Evolutionary conservation across 2,329 filamentous ascomycete species (phyloP), one percentile per base, ranked within the genome.

Genomic region (Hymenoscyphus repandus): DNA sequence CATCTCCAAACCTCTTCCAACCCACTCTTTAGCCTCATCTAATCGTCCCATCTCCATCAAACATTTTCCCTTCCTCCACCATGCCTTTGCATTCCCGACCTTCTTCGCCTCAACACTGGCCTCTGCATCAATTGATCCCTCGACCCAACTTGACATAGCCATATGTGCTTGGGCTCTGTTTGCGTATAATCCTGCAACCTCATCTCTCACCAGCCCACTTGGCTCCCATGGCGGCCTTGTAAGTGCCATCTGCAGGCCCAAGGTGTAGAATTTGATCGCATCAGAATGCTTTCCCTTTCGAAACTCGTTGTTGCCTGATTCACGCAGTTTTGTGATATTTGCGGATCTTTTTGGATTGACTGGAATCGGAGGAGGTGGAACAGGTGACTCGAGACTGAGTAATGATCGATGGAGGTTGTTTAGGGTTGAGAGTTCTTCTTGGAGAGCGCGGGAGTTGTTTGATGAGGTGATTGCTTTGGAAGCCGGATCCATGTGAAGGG

Each of bases 121-220:
- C 73, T 95, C 86, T 3, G 90, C 91, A 70, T 99, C 93, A 5
- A 90, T 77, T n/a, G 86, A 80, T 5, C 83, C 93, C 72, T 93
- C 90, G 0, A 88, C 78, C 91, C 92, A 97, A 60, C 78, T 78
- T 70, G 84, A 80, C 69, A 86, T 72, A 15, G 83, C 84, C 85
- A 96, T 95, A 70, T 92, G 79, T 54, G 90, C 89, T 77, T 96
- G 91, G 50, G 91, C 90, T 50, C 93, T 79, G 71, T 96, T 96
- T 46, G 87, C 83, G 70, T 90, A 89, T 60, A 97, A 73, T 13
- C 80, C 80, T 10, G 85, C 78, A 7, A 92, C 74, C 71, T 99
- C 93, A 68, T 97, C 93, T 56, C 90, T 75, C 49, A 93, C 87
- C 20, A 97, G 74, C 11, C 84, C 84, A 12, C 82, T 78, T 0